Base-by-base conservation (phyloP, 2,329 filamentous ascomycete genomes). In the Metarhizium brunneum region DNA sequence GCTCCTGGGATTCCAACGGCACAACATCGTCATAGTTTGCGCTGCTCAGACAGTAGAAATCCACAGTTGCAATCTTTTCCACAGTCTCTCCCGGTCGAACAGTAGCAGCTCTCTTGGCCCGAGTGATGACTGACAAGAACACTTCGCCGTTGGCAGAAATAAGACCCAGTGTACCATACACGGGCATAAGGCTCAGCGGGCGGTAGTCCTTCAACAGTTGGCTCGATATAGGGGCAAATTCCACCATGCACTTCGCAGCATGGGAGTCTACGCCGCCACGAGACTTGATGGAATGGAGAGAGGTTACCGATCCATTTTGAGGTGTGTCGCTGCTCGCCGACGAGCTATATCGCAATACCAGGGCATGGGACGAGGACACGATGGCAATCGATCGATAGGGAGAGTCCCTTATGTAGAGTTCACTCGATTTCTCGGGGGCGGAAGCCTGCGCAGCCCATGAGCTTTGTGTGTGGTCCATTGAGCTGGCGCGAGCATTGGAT, bases 31-130 rank as follows among this genome's bases (percentile, higher is more conserved):
- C 94, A 71, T 95, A 96, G 61, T 90, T 85, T 45, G 86, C 78
- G 64, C 86, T 88, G 69, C 90, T 97, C 58, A 99, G 75, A 67
- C 94, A 97, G 74, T 95, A 90, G 69, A 97, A 97, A 61, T 94
- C 89, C 57, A 96, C 92, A 20, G 82, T 84, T 58, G 85, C 80
- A 64, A 97, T 97, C 69, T 86, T 85, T 72, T 94, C 88, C 29
- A 96, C 86, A 4, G 87, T 92, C 76, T 97, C 92, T 50, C 90
- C 90, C 0, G 91, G 91, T 50, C 91, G 81, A 50, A 96, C 80
- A 1, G 84, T 90, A 16, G 92, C 92, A 6, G 92, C 90, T 59
- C 86, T 84, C 20, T 83, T 80, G 42, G 90, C 87, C 49, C 85
- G 83, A 32, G 88, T 95, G 54, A 97, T 88, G 56, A 96, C 87